These are phyloP conservation scores for Talaromyces pinophilus DNA, from an alignment of 2,329 filamentous ascomycete species.

Conservation along the genomic window DNA sequence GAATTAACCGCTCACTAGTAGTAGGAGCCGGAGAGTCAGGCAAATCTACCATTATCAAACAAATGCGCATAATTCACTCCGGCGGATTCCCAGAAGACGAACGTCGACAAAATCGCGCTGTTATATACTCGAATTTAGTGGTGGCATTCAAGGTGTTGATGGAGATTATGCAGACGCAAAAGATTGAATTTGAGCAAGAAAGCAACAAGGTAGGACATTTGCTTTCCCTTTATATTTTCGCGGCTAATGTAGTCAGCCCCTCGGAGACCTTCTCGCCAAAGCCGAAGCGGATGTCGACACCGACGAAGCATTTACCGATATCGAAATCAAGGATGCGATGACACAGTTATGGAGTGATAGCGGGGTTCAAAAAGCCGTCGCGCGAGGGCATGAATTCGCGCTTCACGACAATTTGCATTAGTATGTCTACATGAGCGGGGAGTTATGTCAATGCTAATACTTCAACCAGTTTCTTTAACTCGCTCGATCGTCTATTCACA, in stretches of 20 bases:
- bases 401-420: constrained; percentile 94
- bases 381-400: constrained; percentile 93
- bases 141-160: constrained; percentile 88
- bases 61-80: constrained; percentile 97
- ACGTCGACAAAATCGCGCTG: constrained; percentile 88
- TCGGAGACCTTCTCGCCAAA: constrained; percentile 73
- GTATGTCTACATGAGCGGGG: constrained; percentile 55
- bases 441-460: neutral
- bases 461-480: constrained; percentile 73
- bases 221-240: neutral
- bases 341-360: constrained; percentile 79
- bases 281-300: constrained; percentile 76
- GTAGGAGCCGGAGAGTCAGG: constrained; percentile 90
- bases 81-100: constrained; percentile 88
- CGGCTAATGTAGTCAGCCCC: constrained; percentile 57
- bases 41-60: constrained; percentile 96
- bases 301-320: constrained; percentile 73
- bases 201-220: constrained; percentile 68
- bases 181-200: constrained; percentile 74
- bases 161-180: constrained; percentile 85
- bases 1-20: neutral
- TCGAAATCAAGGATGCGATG: constrained; percentile 69
- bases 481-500: constrained; percentile 72
- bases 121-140: constrained; percentile 93
- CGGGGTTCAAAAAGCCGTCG: constrained; percentile 83